A percentile compares a stretch with the other conserved stretches of the same genome.
These are phyloP conservation scores for Dendrocalamus latiflorus DNA, from an alignment of 202 grass and related monocot species.

Conservation along the genomic window DNA sequence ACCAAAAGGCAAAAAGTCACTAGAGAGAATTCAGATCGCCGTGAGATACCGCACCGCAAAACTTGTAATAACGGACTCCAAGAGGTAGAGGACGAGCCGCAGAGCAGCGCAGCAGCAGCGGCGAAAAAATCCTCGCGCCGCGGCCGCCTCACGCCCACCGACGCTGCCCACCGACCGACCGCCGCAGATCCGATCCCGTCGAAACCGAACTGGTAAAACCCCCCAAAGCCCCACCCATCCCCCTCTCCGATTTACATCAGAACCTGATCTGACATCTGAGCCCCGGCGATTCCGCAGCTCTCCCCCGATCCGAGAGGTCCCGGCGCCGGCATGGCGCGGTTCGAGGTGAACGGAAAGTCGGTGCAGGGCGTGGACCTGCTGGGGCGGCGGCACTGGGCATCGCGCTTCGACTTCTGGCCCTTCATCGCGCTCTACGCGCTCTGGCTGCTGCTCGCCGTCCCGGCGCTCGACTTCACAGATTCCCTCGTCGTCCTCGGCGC, in stretches of 20 bases:
- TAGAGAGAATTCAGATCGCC: slow-evolving; percentile 35
- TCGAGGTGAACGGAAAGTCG: slow-evolving; percentile 85
- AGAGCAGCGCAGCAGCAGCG: slow-evolving; percentile 26
- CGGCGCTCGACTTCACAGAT: slow-evolving; percentile 80
- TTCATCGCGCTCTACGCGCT: slow-evolving; percentile 71
- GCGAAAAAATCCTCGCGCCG: slow-evolving; percentile 24
- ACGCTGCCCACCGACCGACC: not conserved
- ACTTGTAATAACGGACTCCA: not conserved
- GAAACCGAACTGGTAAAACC: slow-evolving; percentile 17
- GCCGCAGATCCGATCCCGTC: slow-evolving; percentile 20
- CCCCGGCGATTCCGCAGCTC: not conserved
- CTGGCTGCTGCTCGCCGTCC: slow-evolving; percentile 73
- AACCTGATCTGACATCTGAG: slow-evolving; percentile 29
- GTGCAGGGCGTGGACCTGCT: slow-evolving; percentile 89
- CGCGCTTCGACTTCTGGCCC: slow-evolving; percentile 87
- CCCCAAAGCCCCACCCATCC: not conserved
- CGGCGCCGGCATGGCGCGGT: slow-evolving; percentile 59
- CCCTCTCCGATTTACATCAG: not conserved
- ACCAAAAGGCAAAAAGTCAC: slow-evolving; percentile 1
- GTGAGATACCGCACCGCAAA: slow-evolving; percentile 34
- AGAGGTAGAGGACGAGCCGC: not conserved
- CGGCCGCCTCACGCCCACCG: slow-evolving; percentile 9
- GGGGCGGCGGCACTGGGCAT: slow-evolving; percentile 65
- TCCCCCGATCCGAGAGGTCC: slow-evolving; percentile 29
- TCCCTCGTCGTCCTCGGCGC: slow-evolving; percentile 67